Percentiles rank a stretch among this genome's conserved stretches.
Evolutionary conservation across 345 rosid genomes (phyloP).

Genomic region (Reutealis trisperma): DNA sequence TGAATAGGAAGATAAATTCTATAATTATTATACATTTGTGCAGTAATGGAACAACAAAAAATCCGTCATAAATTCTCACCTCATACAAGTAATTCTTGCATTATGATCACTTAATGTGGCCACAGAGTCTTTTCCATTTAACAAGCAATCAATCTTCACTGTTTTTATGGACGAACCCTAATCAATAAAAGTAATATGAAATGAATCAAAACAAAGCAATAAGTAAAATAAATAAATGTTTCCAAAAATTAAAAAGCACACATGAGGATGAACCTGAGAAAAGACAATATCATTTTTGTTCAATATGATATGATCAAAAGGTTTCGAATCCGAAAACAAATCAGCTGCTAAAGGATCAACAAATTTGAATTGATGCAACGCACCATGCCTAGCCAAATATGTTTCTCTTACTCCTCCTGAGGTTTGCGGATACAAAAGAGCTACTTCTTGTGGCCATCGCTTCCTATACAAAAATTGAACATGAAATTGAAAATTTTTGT

Average conservation of each 20-base stretch:
- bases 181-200: background rate
- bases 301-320: constrained; percentile 39
- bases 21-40: background rate
- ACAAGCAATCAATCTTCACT: constrained; percentile 25
- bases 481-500: background rate
- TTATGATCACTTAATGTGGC: constrained; percentile 42
- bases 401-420: constrained; percentile 50
- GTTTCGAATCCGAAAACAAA: constrained; percentile 24
- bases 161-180: constrained; percentile 46
- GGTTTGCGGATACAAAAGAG: constrained; percentile 12
- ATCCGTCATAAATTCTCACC: constrained; percentile 37
- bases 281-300: constrained; percentile 40
- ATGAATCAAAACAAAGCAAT: background rate
- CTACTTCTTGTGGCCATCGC: constrained; percentile 46
- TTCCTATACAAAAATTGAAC: constrained; percentile 27
- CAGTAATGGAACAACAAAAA: background rate
- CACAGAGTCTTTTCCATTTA: constrained; percentile 22
- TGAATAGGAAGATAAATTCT: background rate
- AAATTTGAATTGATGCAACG: constrained; percentile 53
- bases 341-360: constrained; percentile 44
- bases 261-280: constrained; percentile 41
- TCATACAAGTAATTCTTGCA: constrained; percentile 69
- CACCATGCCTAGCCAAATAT: constrained; percentile 45
- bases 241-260: background rate
- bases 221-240: background rate